These are phyloP conservation scores for Coemansia pectinata DNA, from an alignment of 192 early-diverging fungal species.

Conservation along the genomic window DNA sequence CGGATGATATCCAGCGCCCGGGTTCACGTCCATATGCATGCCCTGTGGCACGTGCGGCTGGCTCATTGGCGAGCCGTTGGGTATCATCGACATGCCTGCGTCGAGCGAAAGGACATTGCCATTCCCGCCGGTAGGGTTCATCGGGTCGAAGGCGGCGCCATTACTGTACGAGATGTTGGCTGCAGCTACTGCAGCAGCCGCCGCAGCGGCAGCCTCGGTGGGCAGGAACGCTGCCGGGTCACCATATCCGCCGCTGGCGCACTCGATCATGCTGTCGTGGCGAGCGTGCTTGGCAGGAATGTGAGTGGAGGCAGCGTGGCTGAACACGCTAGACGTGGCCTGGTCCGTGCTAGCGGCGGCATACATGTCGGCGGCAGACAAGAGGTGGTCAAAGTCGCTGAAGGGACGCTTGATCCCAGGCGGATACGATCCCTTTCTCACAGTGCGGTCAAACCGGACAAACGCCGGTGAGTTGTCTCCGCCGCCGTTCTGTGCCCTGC, in stretches of 20 bases:
- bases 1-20: slow-evolving; percentile 2
- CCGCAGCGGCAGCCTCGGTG: slow-evolving; percentile 16
- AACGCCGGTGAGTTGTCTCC: background rate
- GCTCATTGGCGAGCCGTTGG: slow-evolving; percentile 13
- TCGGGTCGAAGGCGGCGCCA: slow-evolving; percentile 25
- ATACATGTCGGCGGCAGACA: slow-evolving; percentile 46
- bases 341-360: background rate
- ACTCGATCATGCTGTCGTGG: slow-evolving; percentile 27
- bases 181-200: slow-evolving; percentile 30
- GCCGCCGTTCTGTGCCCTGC: slow-evolving; percentile 4
- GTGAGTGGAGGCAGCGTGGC: slow-evolving; percentile 7
- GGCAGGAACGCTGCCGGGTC: background rate
- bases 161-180: slow-evolving; percentile 28
- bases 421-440: slow-evolving; percentile 32
- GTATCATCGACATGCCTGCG: slow-evolving; percentile 24
- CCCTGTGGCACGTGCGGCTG: slow-evolving; percentile 13
- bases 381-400: slow-evolving; percentile 44
- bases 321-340: slow-evolving; percentile 7
- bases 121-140: slow-evolving; percentile 13
- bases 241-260: background rate
- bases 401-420: slow-evolving; percentile 40
- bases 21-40: slow-evolving; percentile 10
- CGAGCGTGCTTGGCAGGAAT: slow-evolving; percentile 31
- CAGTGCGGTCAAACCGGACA: background rate
- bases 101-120: slow-evolving; percentile 9